These are phyloP conservation scores for Volvox africanus DNA, from an alignment of 139 green algal species.

Conservation along the genomic window DNA sequence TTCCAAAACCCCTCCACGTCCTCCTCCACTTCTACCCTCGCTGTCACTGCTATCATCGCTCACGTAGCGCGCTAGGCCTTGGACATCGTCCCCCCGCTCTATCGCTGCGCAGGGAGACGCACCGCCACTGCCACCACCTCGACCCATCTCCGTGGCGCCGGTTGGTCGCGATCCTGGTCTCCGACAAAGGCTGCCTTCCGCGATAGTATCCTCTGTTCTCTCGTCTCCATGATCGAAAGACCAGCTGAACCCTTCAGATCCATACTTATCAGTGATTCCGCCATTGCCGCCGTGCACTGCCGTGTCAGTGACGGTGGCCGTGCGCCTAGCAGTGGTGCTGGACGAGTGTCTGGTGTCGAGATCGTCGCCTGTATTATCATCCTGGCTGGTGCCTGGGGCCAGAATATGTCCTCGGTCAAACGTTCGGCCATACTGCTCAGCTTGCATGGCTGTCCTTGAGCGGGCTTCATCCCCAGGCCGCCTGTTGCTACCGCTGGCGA, in stretches of 20 bases:
- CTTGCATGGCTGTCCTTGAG: too few relatives aligned
- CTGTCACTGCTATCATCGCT: not conserved
- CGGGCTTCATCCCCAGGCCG: too few relatives aligned
- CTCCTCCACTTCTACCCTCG: not conserved
- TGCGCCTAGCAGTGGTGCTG: not conserved
- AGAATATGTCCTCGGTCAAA: not conserved
- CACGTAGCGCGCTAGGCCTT: too few relatives aligned
- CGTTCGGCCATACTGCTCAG: not conserved
- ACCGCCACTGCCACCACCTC: not conserved
- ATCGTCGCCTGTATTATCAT: not conserved
- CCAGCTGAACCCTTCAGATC: slow-evolving; percentile 22
- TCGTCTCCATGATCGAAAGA: slow-evolving; percentile 27
- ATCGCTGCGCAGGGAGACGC: too few relatives aligned
- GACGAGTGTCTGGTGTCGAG: not conserved
- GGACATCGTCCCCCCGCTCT: too few relatives aligned
- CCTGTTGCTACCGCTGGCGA: too few relatives aligned
- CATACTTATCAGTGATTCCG: not conserved
- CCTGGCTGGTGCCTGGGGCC: not conserved
- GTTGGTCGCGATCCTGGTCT: too few relatives aligned
- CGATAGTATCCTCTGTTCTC: not conserved
- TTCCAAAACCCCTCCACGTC: not conserved
- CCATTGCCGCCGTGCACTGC: too few relatives aligned
- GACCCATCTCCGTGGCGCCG: not conserved
- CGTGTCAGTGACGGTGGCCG: not conserved
- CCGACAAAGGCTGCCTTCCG: not conserved